Percentiles rank a stretch among this genome's conserved stretches.
phyloP scores from a whole-genome alignment of 1,139 yeast species.

The Nakaseomyces delphensis region DNA sequence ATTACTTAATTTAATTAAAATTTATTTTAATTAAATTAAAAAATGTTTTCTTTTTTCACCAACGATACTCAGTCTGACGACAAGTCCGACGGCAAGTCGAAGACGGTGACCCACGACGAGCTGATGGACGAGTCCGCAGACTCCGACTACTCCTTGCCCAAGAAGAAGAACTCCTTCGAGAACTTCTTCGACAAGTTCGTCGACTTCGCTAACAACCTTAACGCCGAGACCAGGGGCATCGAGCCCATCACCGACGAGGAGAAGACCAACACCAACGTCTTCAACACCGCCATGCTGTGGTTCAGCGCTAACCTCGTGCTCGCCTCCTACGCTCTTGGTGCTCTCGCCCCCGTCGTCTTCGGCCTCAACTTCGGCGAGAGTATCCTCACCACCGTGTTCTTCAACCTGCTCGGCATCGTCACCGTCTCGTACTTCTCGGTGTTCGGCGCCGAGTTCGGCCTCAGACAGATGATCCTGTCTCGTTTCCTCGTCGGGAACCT shows the following conservation, averaged over 20 bases:
- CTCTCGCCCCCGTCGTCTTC: slow-evolving; percentile 52
- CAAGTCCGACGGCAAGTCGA: background rate
- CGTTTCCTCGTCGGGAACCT: slow-evolving; percentile 71
- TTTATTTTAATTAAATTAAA: background rate
- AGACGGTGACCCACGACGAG: background rate
- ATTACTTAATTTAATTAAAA: background rate
- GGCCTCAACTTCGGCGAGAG: slow-evolving; percentile 58
- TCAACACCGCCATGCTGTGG: slow-evolving; percentile 85
- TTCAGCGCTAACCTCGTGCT: slow-evolving; percentile 83
- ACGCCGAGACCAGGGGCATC: slow-evolving; percentile 43
- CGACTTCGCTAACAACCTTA: slow-evolving; percentile 11
- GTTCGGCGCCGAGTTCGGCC: slow-evolving; percentile 79
- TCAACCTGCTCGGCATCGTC: slow-evolving; percentile 59
- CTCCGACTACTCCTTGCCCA: background rate
- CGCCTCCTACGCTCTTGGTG: slow-evolving; percentile 78
- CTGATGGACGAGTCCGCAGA: background rate
- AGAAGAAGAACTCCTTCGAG: slow-evolving; percentile 14
- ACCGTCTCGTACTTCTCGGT: slow-evolving; percentile 82
- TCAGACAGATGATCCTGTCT: slow-evolving; percentile 81
- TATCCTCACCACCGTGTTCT: slow-evolving; percentile 56
- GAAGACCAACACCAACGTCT: slow-evolving; percentile 45
- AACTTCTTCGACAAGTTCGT: background rate
- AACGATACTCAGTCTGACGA: background rate
- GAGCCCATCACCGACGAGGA: slow-evolving; percentile 41
- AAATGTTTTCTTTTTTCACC: background rate